phyloP scores from a whole-genome alignment of 805 yeast species.

The Naumovozyma baii region DNA sequence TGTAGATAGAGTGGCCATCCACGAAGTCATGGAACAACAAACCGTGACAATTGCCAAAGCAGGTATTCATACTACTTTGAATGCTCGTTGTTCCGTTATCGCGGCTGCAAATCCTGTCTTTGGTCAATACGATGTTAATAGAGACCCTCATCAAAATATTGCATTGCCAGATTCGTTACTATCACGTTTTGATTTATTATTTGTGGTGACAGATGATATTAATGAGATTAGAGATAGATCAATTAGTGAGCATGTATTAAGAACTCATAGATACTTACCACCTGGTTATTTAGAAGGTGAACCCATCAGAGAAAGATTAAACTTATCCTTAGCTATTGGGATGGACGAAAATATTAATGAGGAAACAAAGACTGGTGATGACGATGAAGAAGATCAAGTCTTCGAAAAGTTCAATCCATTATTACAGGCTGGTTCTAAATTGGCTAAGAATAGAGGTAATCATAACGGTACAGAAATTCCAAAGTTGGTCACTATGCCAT shows the following conservation, averaged over 20 bases:
- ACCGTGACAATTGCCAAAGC: conserved; percentile 97
- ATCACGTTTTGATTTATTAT: conserved; percentile 91
- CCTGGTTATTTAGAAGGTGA: conserved; percentile 87
- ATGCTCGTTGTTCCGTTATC: conserved; percentile 91
- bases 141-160: conserved; percentile 92
- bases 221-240: conserved; percentile 74
- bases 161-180: conserved; percentile 93
- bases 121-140: conserved; percentile 93
- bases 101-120: conserved; percentile 98
- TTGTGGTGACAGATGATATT: conserved; percentile 93
- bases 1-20: conserved; percentile 93
- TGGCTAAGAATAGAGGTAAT: conserved; percentile 31
- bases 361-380: conserved; percentile 28
- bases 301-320: conserved; percentile 73
- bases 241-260: conserved; percentile 87
- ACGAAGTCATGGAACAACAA: conserved; percentile 99
- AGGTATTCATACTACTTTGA: conserved; percentile 91
- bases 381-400: conserved; percentile 43
- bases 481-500: conserved; percentile 63
- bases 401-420: conserved; percentile 77
- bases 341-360: conserved; percentile 40
- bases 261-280: conserved; percentile 85
- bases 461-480: conserved; percentile 31
- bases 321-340: conserved; percentile 74
- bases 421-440: conserved; percentile 68